These are phyloP conservation scores for Neostapfia colusana DNA, from an alignment of 176 grass and related monocot species.

Conservation along the genomic window DNA sequence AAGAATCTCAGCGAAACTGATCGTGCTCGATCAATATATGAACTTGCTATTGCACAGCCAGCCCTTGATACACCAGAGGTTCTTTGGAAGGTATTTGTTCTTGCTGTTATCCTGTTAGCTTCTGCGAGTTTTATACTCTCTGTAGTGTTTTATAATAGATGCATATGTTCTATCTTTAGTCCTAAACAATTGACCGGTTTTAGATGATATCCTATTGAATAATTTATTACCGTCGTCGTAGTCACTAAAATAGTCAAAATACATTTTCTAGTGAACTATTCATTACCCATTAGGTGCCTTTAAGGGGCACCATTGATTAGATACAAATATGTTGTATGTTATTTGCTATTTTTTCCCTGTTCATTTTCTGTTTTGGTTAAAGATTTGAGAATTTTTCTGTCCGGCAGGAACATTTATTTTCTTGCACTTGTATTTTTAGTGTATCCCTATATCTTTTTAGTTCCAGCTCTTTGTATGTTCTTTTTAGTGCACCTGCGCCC, in stretches of 20 bases:
- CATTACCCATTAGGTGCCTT: neutral
- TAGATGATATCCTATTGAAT: neutral
- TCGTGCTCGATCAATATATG: slow-evolving; percentile 69
- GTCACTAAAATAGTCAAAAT: neutral
- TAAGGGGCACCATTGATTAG: neutral
- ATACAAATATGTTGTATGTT: neutral
- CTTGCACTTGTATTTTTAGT: neutral
- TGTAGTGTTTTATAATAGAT: neutral
- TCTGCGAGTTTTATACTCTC: slow-evolving; percentile 10
- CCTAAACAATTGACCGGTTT: neutral
- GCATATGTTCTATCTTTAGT: slow-evolving; percentile 2
- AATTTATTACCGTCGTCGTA: neutral
- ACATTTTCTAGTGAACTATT: slow-evolving; percentile 4
- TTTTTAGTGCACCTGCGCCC: too few relatives aligned
- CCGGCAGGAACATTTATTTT: neutral
- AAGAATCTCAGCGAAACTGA: slow-evolving; percentile 80
- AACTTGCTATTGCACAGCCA: slow-evolving; percentile 83
- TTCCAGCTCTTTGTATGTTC: slow-evolving; percentile 41
- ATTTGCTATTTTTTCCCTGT: neutral
- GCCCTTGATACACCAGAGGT: slow-evolving; percentile 84
- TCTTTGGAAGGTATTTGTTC: slow-evolving; percentile 63
- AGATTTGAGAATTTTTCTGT: neutral
- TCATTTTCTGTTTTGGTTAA: neutral
- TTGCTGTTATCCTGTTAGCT: slow-evolving; percentile 1
- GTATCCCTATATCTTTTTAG: too few relatives aligned